These are phyloP conservation scores for Rutidosis leptorrhynchoides DNA, from an alignment of 129 eudicot species.

Conservation along the genomic window DNA sequence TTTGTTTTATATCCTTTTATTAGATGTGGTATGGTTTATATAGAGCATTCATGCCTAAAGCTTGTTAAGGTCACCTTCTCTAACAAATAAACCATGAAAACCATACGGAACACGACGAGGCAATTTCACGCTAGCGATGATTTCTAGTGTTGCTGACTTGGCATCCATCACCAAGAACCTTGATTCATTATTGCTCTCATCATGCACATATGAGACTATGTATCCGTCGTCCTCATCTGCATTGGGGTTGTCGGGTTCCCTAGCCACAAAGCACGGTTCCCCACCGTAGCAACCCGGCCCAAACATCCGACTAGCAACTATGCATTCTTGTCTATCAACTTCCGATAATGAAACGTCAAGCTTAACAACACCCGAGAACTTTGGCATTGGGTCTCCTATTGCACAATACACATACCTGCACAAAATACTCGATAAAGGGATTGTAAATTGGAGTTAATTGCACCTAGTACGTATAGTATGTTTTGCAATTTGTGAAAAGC, in stretches of 20 bases:
- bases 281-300: slow-evolving; percentile 63
- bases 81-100: slow-evolving; percentile 64
- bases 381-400: slow-evolving; percentile 57
- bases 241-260: slow-evolving; percentile 29
- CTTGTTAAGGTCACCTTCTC: slow-evolving; percentile 43
- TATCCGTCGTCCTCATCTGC: slow-evolving; percentile 71
- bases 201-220: slow-evolving; percentile 50
- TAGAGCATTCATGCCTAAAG: slow-evolving; percentile 2
- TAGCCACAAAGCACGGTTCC: slow-evolving; percentile 61
- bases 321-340: slow-evolving; percentile 43
- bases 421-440: neutral
- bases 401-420: slow-evolving; percentile 56
- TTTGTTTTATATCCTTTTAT: neutral
- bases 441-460: no score
- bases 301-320: slow-evolving; percentile 49
- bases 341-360: slow-evolving; percentile 43
- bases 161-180: slow-evolving; percentile 79
- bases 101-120: slow-evolving; percentile 79
- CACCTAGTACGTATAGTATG: no score
- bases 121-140: slow-evolving; percentile 46
- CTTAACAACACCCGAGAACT: slow-evolving; percentile 56
- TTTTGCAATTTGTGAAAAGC: no score
- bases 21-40: neutral
- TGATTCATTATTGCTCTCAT: slow-evolving; percentile 50
- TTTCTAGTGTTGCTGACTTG: slow-evolving; percentile 45